Percentiles rank a stretch among this genome's conserved stretches.
Conservation (phyloP, 306 rosid species). For the Prunus padus region DNA sequence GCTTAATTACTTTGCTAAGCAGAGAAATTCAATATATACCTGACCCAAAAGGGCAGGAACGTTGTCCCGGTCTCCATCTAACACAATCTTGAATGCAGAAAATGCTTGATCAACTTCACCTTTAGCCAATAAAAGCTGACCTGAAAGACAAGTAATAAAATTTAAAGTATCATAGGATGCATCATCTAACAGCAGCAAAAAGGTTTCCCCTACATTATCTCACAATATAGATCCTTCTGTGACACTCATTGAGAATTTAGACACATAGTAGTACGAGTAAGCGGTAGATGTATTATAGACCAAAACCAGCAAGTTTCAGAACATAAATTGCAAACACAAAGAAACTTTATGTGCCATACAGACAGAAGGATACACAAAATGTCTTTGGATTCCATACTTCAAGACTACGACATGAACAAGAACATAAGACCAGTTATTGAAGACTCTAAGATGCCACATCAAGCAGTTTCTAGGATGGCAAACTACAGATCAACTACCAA, state of each 20-base stretch:
- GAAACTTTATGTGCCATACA: background rate
- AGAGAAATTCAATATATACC: constrained; percentile 40
- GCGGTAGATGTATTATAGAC: background rate
- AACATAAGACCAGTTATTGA: background rate
- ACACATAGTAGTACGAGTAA: background rate
- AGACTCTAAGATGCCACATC: background rate
- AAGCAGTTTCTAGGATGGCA: background rate
- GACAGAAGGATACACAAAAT: background rate
- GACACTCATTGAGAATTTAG: background rate
- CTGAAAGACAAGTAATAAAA: constrained; percentile 39
- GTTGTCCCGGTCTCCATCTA: constrained; percentile 90
- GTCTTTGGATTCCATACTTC: background rate
- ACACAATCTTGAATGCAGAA: constrained; percentile 92
- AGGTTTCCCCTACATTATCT: background rate
- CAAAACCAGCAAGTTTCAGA: background rate
- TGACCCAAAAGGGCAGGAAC: constrained; percentile 98
- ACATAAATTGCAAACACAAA: constrained; percentile 4
- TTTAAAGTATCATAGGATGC: constrained; percentile 7
- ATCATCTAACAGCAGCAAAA: constrained; percentile 8
- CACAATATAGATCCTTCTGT: background rate
- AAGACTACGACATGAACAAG: background rate
- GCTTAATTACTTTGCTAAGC: constrained; percentile 8
- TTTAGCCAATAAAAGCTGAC: constrained; percentile 96
- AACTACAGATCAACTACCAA: background rate
- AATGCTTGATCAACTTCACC: constrained; percentile 97